Conservation (phyloP, 805 yeast species). For the Lachancea kluyveri region DNA sequence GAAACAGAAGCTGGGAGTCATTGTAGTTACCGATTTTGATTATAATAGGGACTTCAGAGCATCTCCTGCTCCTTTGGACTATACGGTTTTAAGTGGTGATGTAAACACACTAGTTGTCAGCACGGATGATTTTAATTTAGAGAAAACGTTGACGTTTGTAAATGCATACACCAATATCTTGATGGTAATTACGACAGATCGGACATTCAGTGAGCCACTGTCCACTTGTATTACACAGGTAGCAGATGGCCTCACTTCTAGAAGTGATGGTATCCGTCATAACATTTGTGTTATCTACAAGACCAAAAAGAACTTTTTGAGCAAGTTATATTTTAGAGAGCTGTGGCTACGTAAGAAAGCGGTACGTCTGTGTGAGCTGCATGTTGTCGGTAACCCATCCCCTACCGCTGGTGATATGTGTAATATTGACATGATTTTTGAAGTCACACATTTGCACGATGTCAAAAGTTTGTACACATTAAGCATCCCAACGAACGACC, state of each 20-base stretch:
- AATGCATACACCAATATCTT: constrained; percentile 12
- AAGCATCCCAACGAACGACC: constrained; percentile 12
- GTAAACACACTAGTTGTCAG: constrained; percentile 11
- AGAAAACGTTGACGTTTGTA: constrained; percentile 9
- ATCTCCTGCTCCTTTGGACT: constrained; percentile 10
- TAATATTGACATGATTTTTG: constrained; percentile 22
- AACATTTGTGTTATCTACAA: constrained; percentile 21
- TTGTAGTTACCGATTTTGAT: constrained; percentile 12
- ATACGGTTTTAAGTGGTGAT: constrained; percentile 10
- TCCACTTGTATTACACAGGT: constrained; percentile 9
- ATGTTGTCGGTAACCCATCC: constrained; percentile 17
- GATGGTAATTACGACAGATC: constrained; percentile 18
- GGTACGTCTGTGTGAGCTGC: constrained; percentile 21
- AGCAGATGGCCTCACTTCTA: constrained; percentile 1
- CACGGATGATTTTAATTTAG: constrained; percentile 11
- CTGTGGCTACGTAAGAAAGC: constrained; percentile 7
- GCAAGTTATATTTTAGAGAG: constrained; percentile 24
- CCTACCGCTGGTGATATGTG: constrained; percentile 9
- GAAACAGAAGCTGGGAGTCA: constrained; percentile 17
- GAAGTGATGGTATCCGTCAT: constrained; percentile 2
- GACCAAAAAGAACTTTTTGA: constrained; percentile 19
- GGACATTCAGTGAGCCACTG: constrained; percentile 20
- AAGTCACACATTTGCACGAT: constrained; percentile 19
- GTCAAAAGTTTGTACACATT: constrained; percentile 18
- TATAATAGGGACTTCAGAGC: neutral